Conservation (phyloP, 805 yeast species). For the Debaryomyces tyrocola region DNA sequence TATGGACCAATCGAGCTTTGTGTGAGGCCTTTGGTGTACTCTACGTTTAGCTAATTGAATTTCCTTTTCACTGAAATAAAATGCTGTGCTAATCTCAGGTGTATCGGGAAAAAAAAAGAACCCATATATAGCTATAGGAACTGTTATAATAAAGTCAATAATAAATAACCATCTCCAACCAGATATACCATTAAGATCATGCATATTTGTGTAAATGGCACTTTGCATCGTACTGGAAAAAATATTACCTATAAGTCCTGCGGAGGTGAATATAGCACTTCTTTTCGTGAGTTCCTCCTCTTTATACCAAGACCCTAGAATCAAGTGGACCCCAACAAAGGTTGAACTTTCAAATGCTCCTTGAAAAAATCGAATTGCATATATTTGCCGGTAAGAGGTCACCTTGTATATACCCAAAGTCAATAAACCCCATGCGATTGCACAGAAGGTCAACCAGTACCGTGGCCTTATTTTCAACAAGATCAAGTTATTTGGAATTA, state of each 20-base stretch:
- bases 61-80: slow-evolving; percentile 26
- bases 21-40: slow-evolving; percentile 22
- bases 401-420: slow-evolving; percentile 54
- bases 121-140: slow-evolving; percentile 59
- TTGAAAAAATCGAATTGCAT: slow-evolving; percentile 59
- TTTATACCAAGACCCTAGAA: slow-evolving; percentile 55
- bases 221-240: slow-evolving; percentile 59
- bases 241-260: slow-evolving; percentile 55
- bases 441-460: slow-evolving; percentile 55
- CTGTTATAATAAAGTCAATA: slow-evolving; percentile 57
- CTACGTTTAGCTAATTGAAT: slow-evolving; percentile 32
- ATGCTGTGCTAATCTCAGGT: slow-evolving; percentile 42
- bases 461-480: slow-evolving; percentile 54
- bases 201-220: slow-evolving; percentile 48
- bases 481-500: slow-evolving; percentile 61
- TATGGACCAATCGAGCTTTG: slow-evolving; percentile 31
- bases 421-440: slow-evolving; percentile 56
- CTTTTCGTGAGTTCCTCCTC: slow-evolving; percentile 49
- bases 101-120: slow-evolving; percentile 58
- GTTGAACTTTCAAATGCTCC: slow-evolving; percentile 63
- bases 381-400: slow-evolving; percentile 46
- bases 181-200: slow-evolving; percentile 47
- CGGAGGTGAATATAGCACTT: slow-evolving; percentile 53
- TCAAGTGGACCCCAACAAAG: slow-evolving; percentile 53
- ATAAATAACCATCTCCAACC: slow-evolving; percentile 76